These are phyloP conservation scores for Rubia peregrina DNA, from an alignment of 305 asterid species.

Conservation along the genomic window DNA sequence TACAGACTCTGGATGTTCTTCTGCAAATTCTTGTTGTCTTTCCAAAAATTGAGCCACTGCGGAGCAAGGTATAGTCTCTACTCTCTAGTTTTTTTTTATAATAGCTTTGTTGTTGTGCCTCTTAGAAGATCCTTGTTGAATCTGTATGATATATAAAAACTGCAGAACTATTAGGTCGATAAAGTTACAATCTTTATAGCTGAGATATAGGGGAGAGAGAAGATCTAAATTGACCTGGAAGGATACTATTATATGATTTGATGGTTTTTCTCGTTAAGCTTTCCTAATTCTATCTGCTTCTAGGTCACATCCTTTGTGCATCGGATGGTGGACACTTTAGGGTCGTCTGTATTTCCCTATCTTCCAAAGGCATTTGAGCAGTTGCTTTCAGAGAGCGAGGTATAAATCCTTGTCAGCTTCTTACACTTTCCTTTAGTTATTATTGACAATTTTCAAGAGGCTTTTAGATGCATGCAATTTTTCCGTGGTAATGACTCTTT, in stretches of 20 bases:
- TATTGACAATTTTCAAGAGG: background rate
- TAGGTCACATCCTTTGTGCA: slow-evolving; percentile 91
- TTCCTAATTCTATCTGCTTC: slow-evolving; percentile 25
- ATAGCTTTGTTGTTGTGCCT: slow-evolving; percentile 6
- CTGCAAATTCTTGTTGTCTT: slow-evolving; percentile 74
- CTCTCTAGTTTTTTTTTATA: background rate
- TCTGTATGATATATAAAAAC: background rate
- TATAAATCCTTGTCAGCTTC: slow-evolving; percentile 19
- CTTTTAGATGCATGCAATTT: background rate
- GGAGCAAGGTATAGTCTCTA: slow-evolving; percentile 61
- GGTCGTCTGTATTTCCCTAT: slow-evolving; percentile 76
- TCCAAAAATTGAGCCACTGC: slow-evolving; percentile 70
- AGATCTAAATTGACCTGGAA: too few species aligned
- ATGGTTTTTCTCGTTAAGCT: background rate
- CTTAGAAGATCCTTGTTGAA: background rate
- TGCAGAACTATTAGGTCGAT: background rate
- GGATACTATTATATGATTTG: background rate
- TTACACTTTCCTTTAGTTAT: background rate
- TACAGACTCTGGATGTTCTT: slow-evolving; percentile 81
- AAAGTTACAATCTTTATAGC: background rate
- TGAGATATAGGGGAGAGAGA: background rate
- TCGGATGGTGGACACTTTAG: slow-evolving; percentile 96
- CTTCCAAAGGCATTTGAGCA: slow-evolving; percentile 92
- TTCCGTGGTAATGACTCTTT: background rate
- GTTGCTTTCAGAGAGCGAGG: slow-evolving; percentile 88